A percentile compares a stretch with the other conserved stretches of the same genome.
phyloP scores from a whole-genome alignment of 345 rosid species.

The Ailanthus altissimus region DNA sequence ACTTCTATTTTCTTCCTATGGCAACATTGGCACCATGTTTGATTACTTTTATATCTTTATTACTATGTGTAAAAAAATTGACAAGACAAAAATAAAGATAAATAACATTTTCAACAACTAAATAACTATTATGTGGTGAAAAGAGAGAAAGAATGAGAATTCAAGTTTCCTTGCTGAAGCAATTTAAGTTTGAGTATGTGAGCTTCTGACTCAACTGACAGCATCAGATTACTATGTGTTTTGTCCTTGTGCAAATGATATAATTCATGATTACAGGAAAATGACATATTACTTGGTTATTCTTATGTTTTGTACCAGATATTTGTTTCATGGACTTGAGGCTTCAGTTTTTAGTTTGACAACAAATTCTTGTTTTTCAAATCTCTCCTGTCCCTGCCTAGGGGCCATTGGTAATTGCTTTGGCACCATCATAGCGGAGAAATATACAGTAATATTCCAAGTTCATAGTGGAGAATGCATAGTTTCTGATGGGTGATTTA shows the following conservation, averaged over 20 bases:
- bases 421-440: neutral
- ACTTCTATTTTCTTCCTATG: neutral
- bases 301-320: too few species aligned
- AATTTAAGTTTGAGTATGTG: too few species aligned
- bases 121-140: neutral
- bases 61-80: neutral
- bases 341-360: too few species aligned
- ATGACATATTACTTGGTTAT: too few species aligned
- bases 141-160: neutral
- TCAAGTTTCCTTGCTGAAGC: neutral
- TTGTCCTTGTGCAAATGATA: too few species aligned
- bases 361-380: neutral
- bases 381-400: neutral
- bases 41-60: neutral
- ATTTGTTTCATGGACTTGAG: too few species aligned
- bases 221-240: too few species aligned
- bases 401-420: neutral
- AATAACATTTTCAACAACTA: neutral
- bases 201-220: too few species aligned
- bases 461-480: neutral
- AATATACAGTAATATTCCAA: too few species aligned
- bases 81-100: neutral
- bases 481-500: neutral
- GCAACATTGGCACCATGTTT: neutral
- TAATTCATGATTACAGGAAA: too few species aligned